A percentile compares a stretch with the other conserved stretches of the same genome.
phyloP scores from a whole-genome alignment of 2,329 filamentous ascomycete genomes.

The Xylaria sp. region DNA sequence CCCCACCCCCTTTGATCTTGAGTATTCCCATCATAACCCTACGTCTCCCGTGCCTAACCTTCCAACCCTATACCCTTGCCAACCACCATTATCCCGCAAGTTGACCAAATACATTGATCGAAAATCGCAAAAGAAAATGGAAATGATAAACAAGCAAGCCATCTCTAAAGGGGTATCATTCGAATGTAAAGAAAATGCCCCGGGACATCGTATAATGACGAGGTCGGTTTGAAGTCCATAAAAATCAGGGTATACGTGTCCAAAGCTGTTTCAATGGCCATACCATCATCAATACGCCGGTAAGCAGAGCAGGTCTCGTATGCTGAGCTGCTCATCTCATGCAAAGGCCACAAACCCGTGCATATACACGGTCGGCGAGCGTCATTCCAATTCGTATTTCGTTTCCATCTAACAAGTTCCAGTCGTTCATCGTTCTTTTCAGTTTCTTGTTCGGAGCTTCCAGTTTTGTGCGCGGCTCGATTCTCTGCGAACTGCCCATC shows the following conservation, averaged over 20 bases:
- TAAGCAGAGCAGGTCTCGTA: conserved; percentile 27
- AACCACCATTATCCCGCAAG: neutral
- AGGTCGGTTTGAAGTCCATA: conserved; percentile 7
- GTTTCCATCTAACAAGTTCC: neutral
- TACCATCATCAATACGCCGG: conserved; percentile 38
- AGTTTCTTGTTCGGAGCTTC: conserved; percentile 37
- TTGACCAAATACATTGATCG: conserved; percentile 20
- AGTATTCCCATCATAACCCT: conserved; percentile 10
- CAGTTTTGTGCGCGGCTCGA: conserved; percentile 39
- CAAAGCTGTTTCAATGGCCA: conserved; percentile 18
- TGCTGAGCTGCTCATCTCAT: conserved; percentile 32
- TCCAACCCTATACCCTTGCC: neutral
- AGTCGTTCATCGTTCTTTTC: neutral
- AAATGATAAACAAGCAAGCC: conserved; percentile 15
- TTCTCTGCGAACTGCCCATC: conserved; percentile 76
- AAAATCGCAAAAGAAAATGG: conserved; percentile 4
- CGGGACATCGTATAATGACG: conserved; percentile 39
- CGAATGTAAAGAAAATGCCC: conserved; percentile 46
- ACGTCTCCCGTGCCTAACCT: neutral
- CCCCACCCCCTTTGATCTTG: neutral
- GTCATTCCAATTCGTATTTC: conserved; percentile 8
- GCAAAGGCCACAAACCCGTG: conserved; percentile 20
- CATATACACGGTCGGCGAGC: conserved; percentile 3
- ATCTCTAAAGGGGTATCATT: conserved; percentile 49
- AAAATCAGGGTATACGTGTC: conserved; percentile 9